Base-by-base conservation (phyloP, 768 basidiomycete species). In the Pleurotus cornucopiae region DNA sequence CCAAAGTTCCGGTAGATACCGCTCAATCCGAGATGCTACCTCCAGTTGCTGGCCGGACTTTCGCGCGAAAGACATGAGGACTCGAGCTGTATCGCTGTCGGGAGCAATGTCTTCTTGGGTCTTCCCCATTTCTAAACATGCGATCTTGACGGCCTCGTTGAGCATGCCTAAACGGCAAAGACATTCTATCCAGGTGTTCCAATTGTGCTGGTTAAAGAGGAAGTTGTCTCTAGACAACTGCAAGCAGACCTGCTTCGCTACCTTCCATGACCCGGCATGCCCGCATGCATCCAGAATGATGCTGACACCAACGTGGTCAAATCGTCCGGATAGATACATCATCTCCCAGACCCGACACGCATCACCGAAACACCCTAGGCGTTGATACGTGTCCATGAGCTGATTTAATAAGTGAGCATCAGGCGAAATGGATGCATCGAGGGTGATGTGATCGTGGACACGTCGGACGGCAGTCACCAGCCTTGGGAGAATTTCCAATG, bases 211-310 rank as follows among this genome's bases (percentile, higher is more conserved):
- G 64, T 87, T 85, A 54, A 89, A 72, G 38, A 59, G 63, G 65
- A 79, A 89, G 20, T 73, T 76, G 46, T 74, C 74, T 51, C 69
- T 74, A 25, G 68, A 67, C 48, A 88, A 73, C 64, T 79, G 82
- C 26, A 66, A 59, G 70, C 82, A 80, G 37, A 90, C 80, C 44
- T 77, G 74, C 51, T 71, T 72, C 0, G 85, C 90, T 14, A 79
- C 70, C 18, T 70, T 71, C 60, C 74, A 67, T 9, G 82, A 76
- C 3, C 76, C 71, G 6, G 84, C 78, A 60, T 76, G 82, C 1
- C 87, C 91, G 61, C 93, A 96, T 1, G 89, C 85, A 64, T 95
- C 94, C 26, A 96, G 68, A 59, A 94, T 85, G 72, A 94, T 89
- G 70, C 83, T 89, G 49, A 98, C 79, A 58, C 83, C 88, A 55